Base-by-base conservation (phyloP, 306 rosid species). In the Begonia masoniana region DNA sequence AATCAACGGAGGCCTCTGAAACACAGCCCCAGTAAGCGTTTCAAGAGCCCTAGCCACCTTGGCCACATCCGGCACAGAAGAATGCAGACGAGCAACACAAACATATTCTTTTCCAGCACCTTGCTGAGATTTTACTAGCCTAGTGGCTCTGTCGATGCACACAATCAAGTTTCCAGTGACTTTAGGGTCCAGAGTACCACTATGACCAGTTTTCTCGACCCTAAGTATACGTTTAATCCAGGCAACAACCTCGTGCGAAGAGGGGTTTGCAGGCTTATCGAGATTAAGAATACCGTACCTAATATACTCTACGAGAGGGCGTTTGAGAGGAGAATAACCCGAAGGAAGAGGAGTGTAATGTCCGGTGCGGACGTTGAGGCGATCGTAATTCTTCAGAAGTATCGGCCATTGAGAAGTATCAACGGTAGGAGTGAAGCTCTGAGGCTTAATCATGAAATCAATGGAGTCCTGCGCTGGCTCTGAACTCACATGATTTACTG, bases 71-170 rank as follows among this genome's bases (percentile, higher is more conserved):
- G 86, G 80, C 8, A 87, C 94, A 1, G 71, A 58, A 7, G 94
- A 82, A 39, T 87, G 96, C 24, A 87, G 62, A 10, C 96, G 73
- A 0, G 88, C 94, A 8, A 87, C 51, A 53, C 95, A 85, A 3
- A 82, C 95, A 15, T 86, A 86, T 76, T 86, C 95, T 24, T 86
- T 86, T 10, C 95, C 93, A 0, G 95, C 88, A 52, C 95, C 93
- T 49, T 86, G 93, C 58, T 82, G 88, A 35, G 93, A 86, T 54
- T 86, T 86, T 10, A 86, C 95, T 1, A 86, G 71, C 47, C 93
- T 67, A 0, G 95, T 86, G 35, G 95, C 93, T 23, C 95, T 57
- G 64, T 86, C 93, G 26, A 86, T 77, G 62, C 95, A 86, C 41
- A 82, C 93, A 50, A 82, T 82, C 23, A 86, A 79, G 52, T 86